Percentiles rank a stretch among this genome's conserved stretches.
phyloP scores from a whole-genome alignment of 176 grass and related monocot genomes.

The Zea mays region Zm-B73-REFERENCE-NAM-5.0 NC_050098.1:233236001-233236500 shows the following conservation, averaged over 20 bases:
- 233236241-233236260: too few species aligned
- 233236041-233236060: not conserved
- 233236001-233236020: not conserved
- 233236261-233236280: too few species aligned
- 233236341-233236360: not conserved
- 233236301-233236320: too few species aligned
- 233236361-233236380: slow-evolving; percentile 1
- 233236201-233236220: too few species aligned
- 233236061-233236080: not conserved
- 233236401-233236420: slow-evolving; percentile 17
- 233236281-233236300: too few species aligned
- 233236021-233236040: not conserved
- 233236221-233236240: too few species aligned
- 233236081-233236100: not conserved
- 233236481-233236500: slow-evolving; percentile 1
- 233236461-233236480: not conserved
- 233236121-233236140: too few species aligned
- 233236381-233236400: not conserved
- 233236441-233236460: slow-evolving; percentile 16
- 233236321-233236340: too few species aligned
- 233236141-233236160: too few species aligned
- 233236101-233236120: not conserved
- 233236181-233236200: too few species aligned
- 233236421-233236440: not conserved
- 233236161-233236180: too few species aligned